phyloP scores from a whole-genome alignment of 176 grass and related monocot species.

The Typha latifolia region DNA sequence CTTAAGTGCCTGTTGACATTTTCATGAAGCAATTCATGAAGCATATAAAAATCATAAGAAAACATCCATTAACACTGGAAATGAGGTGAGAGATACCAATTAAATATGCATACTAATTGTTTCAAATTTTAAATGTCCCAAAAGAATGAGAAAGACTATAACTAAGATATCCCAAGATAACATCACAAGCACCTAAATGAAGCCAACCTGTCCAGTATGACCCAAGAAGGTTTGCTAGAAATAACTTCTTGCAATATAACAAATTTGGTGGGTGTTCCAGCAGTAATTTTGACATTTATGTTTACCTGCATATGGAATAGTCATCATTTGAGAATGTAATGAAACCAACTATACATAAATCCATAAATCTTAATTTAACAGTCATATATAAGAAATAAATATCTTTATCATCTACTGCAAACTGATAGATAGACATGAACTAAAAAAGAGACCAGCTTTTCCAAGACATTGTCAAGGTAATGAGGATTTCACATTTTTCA shows the following conservation, averaged over 20 bases:
- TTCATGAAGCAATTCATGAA: not conserved
- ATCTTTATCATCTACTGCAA: not conserved
- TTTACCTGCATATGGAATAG: conserved; percentile 32
- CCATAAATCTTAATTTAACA: not conserved
- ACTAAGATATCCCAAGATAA: too few species aligned
- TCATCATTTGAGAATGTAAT: conserved; percentile 14
- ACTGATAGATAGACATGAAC: too few species aligned
- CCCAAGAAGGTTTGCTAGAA: conserved; percentile 50
- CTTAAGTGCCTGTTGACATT: conserved; percentile 40
- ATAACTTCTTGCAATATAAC: conserved; percentile 53
- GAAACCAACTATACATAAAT: not conserved
- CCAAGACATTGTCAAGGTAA: too few species aligned
- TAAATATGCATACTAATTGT: not conserved
- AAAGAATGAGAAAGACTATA: too few species aligned
- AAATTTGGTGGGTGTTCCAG: conserved; percentile 47
- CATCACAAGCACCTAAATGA: not conserved
- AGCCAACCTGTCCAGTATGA: conserved; percentile 52
- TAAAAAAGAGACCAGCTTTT: too few species aligned
- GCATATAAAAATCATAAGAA: not conserved
- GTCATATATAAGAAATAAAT: not conserved
- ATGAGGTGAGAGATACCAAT: not conserved
- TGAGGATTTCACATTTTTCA: too few species aligned
- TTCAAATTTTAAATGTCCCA: too few species aligned
- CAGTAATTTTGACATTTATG: conserved; percentile 40
- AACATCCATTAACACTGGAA: not conserved